Percentiles rank a stretch among this genome's conserved stretches.
phyloP scores from a whole-genome alignment of 768 basidiomycete species.

The Boletus rubroflammeus region DNA sequence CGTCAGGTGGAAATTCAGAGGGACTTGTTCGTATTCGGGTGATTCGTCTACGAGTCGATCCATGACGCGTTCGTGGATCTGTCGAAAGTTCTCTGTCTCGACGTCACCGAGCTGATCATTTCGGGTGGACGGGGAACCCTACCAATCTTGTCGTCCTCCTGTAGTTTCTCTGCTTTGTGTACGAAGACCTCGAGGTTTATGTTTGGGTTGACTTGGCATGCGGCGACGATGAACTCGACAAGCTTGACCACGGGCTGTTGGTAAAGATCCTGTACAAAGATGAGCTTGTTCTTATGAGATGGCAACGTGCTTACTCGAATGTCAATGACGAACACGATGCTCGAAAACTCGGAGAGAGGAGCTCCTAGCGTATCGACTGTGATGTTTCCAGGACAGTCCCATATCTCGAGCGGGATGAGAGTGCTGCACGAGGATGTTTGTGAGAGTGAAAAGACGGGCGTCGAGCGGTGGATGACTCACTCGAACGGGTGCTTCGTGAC shows the following conservation, averaged over 20 bases:
- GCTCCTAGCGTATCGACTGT: slow-evolving; percentile 75
- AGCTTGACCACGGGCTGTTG: slow-evolving; percentile 80
- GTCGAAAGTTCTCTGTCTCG: slow-evolving; percentile 77
- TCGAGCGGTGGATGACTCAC: slow-evolving; percentile 45
- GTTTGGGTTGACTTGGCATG: slow-evolving; percentile 69
- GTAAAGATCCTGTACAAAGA: slow-evolving; percentile 62
- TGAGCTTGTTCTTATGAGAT: slow-evolving; percentile 2
- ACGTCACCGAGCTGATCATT: not conserved
- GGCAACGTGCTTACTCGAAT: slow-evolving; percentile 62
- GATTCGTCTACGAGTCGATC: slow-evolving; percentile 78
- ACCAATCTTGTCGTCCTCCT: slow-evolving; percentile 92
- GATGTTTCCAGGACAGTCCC: slow-evolving; percentile 90
- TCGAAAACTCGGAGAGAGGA: slow-evolving; percentile 74
- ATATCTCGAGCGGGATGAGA: slow-evolving; percentile 88
- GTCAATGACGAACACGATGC: slow-evolving; percentile 91
- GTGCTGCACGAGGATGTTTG: slow-evolving; percentile 48
- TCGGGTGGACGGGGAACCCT: slow-evolving; percentile 17
- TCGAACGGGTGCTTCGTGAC: slow-evolving; percentile 73
- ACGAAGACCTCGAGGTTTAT: slow-evolving; percentile 89
- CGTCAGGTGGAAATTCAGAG: slow-evolving; percentile 85
- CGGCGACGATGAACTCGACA: slow-evolving; percentile 75
- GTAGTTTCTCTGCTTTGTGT: slow-evolving; percentile 90
- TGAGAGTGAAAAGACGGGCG: not conserved
- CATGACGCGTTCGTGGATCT: slow-evolving; percentile 82
- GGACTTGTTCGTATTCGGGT: slow-evolving; percentile 72